phyloP scores from a whole-genome alignment of 2,329 filamentous ascomycete genomes.

The Teratosphaeria epicoccoides region DNA sequence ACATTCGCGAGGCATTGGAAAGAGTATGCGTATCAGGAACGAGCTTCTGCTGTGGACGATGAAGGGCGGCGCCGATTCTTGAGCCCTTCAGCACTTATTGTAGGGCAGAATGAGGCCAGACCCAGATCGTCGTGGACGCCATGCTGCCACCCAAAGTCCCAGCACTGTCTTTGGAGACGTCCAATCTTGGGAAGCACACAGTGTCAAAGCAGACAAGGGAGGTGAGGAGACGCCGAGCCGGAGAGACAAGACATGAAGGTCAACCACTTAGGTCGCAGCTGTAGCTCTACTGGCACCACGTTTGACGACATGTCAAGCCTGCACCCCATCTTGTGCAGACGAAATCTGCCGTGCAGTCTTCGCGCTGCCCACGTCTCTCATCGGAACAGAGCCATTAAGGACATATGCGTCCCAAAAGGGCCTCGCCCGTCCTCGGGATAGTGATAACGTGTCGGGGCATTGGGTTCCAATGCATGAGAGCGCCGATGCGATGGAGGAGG shows the following conservation, averaged over 20 bases:
- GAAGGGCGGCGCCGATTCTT: neutral
- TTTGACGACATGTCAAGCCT: slow-evolving; percentile 4
- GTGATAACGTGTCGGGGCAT: neutral
- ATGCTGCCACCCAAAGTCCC: neutral
- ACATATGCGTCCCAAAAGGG: neutral
- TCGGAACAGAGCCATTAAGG: neutral
- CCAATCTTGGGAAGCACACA: neutral
- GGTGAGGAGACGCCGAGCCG: slow-evolving; percentile 2
- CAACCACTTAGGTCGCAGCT: slow-evolving; percentile 7
- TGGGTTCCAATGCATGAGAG: neutral
- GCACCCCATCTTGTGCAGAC: neutral
- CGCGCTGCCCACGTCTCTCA: neutral
- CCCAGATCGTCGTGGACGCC: neutral
- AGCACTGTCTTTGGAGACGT: neutral
- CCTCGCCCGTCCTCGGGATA: neutral
- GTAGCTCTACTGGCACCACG: slow-evolving; percentile 5
- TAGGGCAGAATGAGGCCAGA: neutral
- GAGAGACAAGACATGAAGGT: neutral
- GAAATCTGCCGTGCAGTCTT: neutral
- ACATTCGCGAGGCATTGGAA: neutral
- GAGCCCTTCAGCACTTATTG: neutral
- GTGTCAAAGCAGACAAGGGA: neutral
- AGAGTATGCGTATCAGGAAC: neutral
- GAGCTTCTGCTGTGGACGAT: neutral
- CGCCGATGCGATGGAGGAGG: neutral